A percentile compares a stretch with the other conserved stretches of the same genome.
phyloP scores from a whole-genome alignment of 2,329 filamentous ascomycete species.

The Neospermospora avenae region DNA sequence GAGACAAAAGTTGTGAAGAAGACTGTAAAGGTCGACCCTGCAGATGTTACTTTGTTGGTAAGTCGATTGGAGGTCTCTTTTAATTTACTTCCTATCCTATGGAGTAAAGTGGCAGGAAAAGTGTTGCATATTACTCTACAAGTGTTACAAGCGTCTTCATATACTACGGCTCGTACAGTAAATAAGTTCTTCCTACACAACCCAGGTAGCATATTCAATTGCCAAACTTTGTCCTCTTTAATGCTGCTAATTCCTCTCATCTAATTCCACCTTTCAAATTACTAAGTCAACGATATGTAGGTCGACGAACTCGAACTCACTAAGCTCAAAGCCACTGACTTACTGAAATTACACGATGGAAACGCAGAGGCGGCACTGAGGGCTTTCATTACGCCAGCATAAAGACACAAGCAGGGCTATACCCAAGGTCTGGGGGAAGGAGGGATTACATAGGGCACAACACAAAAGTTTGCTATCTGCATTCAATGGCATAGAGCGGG shows the following conservation, averaged over 20 bases:
- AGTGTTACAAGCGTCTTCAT: background rate
- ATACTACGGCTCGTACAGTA: background rate
- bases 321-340: constrained; percentile 70
- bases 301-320: constrained; percentile 69
- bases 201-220: background rate
- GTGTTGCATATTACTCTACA: background rate
- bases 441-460: background rate
- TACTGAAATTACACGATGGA: constrained; percentile 69
- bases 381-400: constrained; percentile 46
- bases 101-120: background rate
- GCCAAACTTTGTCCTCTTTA: background rate
- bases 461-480: constrained; percentile 9
- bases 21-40: constrained; percentile 68
- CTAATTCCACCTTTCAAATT: background rate
- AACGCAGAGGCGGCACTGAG: constrained; percentile 65
- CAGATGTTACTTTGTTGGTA: constrained; percentile 68
- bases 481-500: constrained; percentile 4
- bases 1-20: constrained; percentile 53
- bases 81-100: background rate
- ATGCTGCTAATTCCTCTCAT: background rate
- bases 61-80: constrained; percentile 32
- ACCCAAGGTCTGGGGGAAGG: background rate
- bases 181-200: background rate
- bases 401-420: constrained; percentile 4
- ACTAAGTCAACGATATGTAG: constrained; percentile 37